These are phyloP conservation scores for Geosmithia morbida DNA, from an alignment of 2,329 filamentous ascomycete species.

Conservation along the genomic window DNA sequence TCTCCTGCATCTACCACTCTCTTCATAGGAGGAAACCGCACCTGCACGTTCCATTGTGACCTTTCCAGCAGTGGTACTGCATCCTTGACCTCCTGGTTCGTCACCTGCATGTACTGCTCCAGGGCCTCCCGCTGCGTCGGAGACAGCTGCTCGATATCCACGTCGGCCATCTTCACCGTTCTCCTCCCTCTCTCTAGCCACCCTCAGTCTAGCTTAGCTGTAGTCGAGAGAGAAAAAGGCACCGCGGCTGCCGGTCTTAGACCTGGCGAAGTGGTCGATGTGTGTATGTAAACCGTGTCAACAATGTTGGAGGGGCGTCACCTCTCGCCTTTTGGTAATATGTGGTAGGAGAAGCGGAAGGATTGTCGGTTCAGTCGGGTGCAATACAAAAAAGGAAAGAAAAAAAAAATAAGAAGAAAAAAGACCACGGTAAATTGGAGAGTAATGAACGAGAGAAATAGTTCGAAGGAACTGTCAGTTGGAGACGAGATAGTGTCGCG, in stretches of 20 bases:
- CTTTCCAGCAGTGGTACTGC: constrained; percentile 68
- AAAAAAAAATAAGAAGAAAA: too few species aligned
- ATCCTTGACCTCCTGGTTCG: constrained; percentile 62
- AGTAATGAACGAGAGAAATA: not conserved
- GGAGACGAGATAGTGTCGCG: not conserved
- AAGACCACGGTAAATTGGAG: too few species aligned
- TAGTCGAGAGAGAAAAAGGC: not conserved
- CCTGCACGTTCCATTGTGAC: constrained; percentile 94
- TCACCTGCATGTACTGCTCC: constrained; percentile 79
- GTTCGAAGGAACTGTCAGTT: not conserved
- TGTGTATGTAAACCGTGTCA: not conserved
- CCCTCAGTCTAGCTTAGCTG: not conserved
- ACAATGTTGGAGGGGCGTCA: not conserved
- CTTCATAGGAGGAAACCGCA: constrained; percentile 14
- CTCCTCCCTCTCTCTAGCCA: too few species aligned
- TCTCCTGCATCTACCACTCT: not conserved
- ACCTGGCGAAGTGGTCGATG: not conserved
- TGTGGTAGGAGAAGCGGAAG: not conserved
- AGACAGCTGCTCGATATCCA: constrained; percentile 55
- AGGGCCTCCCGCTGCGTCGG: constrained; percentile 69
- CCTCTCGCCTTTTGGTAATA: not conserved
- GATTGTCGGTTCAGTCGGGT: not conserved
- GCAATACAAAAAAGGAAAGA: not conserved
- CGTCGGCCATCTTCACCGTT: constrained; percentile 16
- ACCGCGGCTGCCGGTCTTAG: not conserved